phyloP scores from a whole-genome alignment of 371 early-diverging fungal genomes.

The Lichtheimia corymbifera region DNA sequence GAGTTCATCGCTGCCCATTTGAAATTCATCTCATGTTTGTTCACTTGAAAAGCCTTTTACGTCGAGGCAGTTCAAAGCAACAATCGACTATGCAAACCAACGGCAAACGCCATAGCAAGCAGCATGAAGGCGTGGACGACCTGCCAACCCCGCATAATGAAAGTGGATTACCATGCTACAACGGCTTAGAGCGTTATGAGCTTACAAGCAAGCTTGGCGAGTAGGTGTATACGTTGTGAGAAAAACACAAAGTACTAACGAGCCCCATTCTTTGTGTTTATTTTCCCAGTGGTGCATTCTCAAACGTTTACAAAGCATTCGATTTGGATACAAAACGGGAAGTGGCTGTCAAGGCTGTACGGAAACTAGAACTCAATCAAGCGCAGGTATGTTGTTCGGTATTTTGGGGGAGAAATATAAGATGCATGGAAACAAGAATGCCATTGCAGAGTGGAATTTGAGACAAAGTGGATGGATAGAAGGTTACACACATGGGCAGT shows the following conservation, averaged over 20 bases:
- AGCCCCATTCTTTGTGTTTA: background rate
- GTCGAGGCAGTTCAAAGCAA: constrained; percentile 11
- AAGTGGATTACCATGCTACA: constrained; percentile 8
- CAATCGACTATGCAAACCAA: background rate
- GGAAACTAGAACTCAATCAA: constrained; percentile 46
- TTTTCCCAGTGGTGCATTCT: constrained; percentile 71
- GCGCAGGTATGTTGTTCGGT: constrained; percentile 15
- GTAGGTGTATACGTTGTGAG: constrained; percentile 37
- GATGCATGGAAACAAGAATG: background rate
- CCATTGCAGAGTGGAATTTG: too few species aligned
- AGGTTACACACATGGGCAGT: background rate
- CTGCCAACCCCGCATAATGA: background rate
- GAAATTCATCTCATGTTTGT: constrained; percentile 7
- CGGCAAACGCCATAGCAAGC: background rate
- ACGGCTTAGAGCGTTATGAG: constrained; percentile 38
- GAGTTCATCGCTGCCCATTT: background rate
- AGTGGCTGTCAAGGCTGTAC: constrained; percentile 79
- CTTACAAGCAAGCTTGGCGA: constrained; percentile 60
- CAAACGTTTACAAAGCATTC: constrained; percentile 72
- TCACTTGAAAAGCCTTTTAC: constrained; percentile 17
- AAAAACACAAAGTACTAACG: constrained; percentile 1
- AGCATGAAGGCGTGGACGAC: constrained; percentile 9
- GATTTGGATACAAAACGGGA: constrained; percentile 48
- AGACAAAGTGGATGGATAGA: background rate
- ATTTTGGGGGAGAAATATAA: background rate